A percentile compares a stretch with the other conserved stretches of the same genome.
Evolutionary conservation across 139 green algal genomes (phyloP).

Genomic region (Helicosporidium sp.): DNA sequence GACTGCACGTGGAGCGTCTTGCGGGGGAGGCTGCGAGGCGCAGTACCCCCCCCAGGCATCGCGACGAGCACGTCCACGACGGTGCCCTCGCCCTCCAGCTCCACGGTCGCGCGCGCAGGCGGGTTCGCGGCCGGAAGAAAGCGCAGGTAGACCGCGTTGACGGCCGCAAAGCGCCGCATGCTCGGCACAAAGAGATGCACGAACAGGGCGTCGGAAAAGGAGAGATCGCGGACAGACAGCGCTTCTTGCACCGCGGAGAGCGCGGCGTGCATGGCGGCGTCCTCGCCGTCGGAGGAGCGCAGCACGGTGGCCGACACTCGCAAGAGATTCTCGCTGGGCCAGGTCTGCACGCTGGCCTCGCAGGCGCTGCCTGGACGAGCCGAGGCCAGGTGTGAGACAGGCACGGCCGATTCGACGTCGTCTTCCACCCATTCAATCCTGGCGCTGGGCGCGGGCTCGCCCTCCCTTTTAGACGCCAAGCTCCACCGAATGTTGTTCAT

Average conservation of each 20-base stretch:
- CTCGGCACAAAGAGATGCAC: constrained; percentile 68
- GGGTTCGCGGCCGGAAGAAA: constrained; percentile 47
- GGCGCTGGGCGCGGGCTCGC: constrained; percentile 19
- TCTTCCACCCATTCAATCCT: no score
- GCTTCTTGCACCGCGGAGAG: constrained; percentile 3
- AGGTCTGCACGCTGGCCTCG: no score
- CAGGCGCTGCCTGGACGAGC: no score
- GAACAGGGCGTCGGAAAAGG: constrained; percentile 38
- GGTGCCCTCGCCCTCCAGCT: constrained; percentile 1
- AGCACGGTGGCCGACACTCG: neutral
- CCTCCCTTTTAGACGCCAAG: no score
- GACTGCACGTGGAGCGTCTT: constrained; percentile 93
- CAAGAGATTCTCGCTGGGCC: no score
- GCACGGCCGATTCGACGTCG: neutral
- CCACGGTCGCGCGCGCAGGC: constrained; percentile 61
- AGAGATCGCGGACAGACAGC: neutral
- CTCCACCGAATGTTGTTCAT: no score
- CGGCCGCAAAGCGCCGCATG: constrained; percentile 70
- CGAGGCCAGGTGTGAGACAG: no score
- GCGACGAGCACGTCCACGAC: constrained; percentile 13
- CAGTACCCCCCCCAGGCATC: neutral
- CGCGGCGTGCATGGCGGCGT: neutral
- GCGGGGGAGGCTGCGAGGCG: no score
- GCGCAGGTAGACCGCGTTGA: constrained; percentile 64
- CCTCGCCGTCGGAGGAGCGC: neutral